Conservation (phyloP, 441 rosid genomes). For the Populus hybrid region DNA sequence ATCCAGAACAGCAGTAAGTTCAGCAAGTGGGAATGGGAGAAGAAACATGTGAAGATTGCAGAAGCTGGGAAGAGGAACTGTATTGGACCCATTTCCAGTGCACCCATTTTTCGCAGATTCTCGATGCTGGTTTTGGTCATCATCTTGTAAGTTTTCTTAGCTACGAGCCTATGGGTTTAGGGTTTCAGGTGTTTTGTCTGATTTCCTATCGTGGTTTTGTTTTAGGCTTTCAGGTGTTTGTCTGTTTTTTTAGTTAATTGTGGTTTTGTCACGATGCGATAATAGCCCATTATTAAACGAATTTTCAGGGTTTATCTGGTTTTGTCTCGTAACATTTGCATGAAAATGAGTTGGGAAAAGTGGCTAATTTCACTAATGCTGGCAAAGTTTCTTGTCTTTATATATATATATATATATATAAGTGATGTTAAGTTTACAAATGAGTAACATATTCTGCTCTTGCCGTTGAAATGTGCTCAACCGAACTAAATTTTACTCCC, state of each 20-base stretch:
- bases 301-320: not conserved
- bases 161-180: not conserved
- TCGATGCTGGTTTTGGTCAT: conserved; percentile 22
- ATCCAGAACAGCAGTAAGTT: not conserved
- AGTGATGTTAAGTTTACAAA: too few relatives aligned
- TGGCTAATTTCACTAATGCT: too few relatives aligned
- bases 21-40: conserved; percentile 21
- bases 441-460: too few relatives aligned
- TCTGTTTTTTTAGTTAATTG: not conserved
- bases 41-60: conserved; percentile 12
- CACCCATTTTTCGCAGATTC: conserved; percentile 30
- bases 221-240: not conserved
- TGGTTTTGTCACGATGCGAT: too few relatives aligned
- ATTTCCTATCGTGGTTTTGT: not conserved
- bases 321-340: not conserved
- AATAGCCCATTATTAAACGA: too few relatives aligned
- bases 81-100: conserved; percentile 36
- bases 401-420: too few relatives aligned
- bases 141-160: conserved; percentile 27
- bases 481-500: too few relatives aligned
- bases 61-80: conserved; percentile 37
- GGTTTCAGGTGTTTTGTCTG: not conserved
- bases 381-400: too few relatives aligned
- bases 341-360: too few relatives aligned
- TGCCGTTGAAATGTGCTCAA: too few relatives aligned